A percentile compares a stretch with the other conserved stretches of the same genome.
These are phyloP conservation scores for Talaromyces adpressus DNA, from an alignment of 495 filamentous ascomycete species.

Conservation along the genomic window DNA sequence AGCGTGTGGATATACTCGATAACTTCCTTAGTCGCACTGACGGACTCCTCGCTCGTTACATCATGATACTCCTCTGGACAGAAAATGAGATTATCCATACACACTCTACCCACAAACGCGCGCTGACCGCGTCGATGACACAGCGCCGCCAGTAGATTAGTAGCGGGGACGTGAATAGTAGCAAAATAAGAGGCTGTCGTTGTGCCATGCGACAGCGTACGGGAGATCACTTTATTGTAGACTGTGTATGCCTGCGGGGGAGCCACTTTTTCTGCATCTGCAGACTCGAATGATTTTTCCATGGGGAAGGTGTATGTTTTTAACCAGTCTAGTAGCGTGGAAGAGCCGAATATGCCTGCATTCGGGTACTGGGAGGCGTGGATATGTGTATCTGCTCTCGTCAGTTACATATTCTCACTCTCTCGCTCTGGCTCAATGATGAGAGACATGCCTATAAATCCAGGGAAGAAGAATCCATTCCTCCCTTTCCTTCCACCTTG, in stretches of 20 bases:
- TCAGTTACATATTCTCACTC: not conserved
- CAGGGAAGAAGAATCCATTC: conserved; percentile 80
- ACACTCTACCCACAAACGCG: conserved; percentile 83
- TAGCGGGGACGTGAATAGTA: conserved; percentile 71
- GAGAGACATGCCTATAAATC: conserved; percentile 67
- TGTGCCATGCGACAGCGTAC: conserved; percentile 82
- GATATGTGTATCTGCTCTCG: conserved; percentile 72
- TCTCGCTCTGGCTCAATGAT: conserved; percentile 9
- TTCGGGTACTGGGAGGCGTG: conserved; percentile 95
- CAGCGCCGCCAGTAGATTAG: conserved; percentile 80
- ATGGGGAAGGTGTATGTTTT: conserved; percentile 93
- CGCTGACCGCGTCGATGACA: conserved; percentile 72
- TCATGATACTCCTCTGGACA: conserved; percentile 74
- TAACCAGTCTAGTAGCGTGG: conserved; percentile 86
- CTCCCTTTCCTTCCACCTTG: conserved; percentile 22
- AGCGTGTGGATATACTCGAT: conserved; percentile 61
- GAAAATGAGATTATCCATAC: conserved; percentile 68
- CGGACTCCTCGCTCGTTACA: conserved; percentile 43
- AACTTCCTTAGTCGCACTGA: conserved; percentile 49
- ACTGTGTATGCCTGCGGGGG: conserved; percentile 45
- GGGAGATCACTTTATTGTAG: conserved; percentile 67
- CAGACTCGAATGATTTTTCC: conserved; percentile 58
- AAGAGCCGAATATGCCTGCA: conserved; percentile 80
- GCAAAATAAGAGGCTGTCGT: conserved; percentile 91
- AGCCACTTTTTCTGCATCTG: conserved; percentile 15